Conservation (phyloP, 495 filamentous ascomycete genomes). For the Acidiella bohemica region DNA sequence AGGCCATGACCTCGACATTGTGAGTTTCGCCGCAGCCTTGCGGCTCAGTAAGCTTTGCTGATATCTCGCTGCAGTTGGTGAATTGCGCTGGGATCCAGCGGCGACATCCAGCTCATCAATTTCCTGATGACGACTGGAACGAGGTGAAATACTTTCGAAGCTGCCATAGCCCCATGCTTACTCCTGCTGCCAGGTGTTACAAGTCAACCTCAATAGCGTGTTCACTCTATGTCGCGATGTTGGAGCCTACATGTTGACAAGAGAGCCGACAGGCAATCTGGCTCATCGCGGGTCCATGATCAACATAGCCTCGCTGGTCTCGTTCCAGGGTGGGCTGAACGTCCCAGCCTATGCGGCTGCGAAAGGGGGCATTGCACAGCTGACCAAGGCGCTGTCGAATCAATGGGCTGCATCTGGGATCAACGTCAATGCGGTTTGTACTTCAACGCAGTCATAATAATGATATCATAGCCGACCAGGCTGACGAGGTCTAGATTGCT, state of each 20-base stretch:
- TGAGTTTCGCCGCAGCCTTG: too few relatives aligned
- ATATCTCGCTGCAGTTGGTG: too few relatives aligned
- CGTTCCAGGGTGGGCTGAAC: constrained; percentile 83
- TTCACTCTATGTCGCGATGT: constrained; percentile 76
- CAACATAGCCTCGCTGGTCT: constrained; percentile 72
- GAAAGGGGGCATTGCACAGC: constrained; percentile 73
- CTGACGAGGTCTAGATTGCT: too few relatives aligned
- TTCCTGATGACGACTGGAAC: constrained; percentile 74
- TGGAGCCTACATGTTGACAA: constrained; percentile 67
- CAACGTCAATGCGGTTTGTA: constrained; percentile 31
- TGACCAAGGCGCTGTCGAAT: constrained; percentile 80
- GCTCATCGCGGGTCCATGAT: constrained; percentile 63
- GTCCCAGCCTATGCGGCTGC: constrained; percentile 83
- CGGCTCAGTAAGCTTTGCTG: too few relatives aligned
- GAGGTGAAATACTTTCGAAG: too few relatives aligned
- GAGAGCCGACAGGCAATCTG: constrained; percentile 37
- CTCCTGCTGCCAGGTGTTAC: too few relatives aligned
- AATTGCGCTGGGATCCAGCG: constrained; percentile 82
- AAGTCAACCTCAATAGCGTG: constrained; percentile 71
- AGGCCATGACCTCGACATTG: constrained; percentile 46
- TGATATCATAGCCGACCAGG: too few relatives aligned
- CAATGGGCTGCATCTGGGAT: constrained; percentile 73
- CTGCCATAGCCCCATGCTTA: too few relatives aligned
- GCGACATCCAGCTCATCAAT: constrained; percentile 60
- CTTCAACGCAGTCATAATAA: too few relatives aligned